These are phyloP conservation scores for Olyra latifolia DNA, from an alignment of 176 grass and related monocot species.

Conservation along the genomic window DNA sequence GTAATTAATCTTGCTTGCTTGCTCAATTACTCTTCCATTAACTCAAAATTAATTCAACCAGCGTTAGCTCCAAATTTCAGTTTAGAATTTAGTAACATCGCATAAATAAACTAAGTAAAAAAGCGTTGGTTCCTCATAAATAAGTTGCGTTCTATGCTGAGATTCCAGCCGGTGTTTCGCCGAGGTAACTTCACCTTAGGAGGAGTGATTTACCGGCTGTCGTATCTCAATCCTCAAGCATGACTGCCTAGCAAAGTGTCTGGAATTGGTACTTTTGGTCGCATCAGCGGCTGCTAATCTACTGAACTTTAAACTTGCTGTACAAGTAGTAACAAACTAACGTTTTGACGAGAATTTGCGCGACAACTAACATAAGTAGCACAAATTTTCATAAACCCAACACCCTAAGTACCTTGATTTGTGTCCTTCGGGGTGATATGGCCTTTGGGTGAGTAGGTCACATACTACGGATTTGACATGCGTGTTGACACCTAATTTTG, in stretches of 20 bases:
- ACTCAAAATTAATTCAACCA: neutral
- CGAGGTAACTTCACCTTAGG: neutral
- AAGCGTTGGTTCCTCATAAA: neutral
- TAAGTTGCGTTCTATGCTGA: neutral
- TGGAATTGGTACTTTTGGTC: neutral
- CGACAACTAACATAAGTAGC: neutral
- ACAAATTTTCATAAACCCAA: neutral
- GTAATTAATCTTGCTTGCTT: neutral
- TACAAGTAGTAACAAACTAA: too few relatives aligned
- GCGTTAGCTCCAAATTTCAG: neutral
- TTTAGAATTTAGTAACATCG: neutral
- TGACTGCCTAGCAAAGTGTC: too few relatives aligned
- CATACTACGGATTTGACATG: too few relatives aligned
- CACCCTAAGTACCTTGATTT: neutral
- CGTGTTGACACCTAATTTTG: too few relatives aligned
- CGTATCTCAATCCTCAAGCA: too few relatives aligned
- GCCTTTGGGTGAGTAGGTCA: too few relatives aligned
- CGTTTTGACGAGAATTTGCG: neutral
- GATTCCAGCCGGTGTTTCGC: neutral
- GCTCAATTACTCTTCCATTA: neutral
- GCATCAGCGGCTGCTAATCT: neutral
- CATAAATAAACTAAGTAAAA: neutral
- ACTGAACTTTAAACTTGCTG: neutral
- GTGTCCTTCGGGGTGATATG: neutral
- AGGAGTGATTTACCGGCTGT: neutral